Evolutionary conservation across 176 grass and related monocot genomes (phyloP), one percentile per base, ranked within the genome.

Genomic region (Ensete ventricosum): DNA sequence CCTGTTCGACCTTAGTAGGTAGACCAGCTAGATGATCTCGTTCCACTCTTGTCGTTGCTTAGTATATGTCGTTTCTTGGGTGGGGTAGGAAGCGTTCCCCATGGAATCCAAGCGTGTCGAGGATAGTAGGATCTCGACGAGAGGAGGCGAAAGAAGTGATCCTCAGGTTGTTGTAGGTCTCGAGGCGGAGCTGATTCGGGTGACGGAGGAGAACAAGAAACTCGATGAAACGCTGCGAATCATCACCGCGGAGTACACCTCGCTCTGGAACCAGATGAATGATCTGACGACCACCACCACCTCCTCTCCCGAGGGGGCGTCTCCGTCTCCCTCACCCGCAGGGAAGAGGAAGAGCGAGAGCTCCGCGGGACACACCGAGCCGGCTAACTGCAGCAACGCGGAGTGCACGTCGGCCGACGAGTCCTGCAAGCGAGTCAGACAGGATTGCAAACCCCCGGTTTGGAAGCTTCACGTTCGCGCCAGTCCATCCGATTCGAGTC

Each of bases 281-380:
- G 89, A 88, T 14, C 64, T 92, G 53, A 72, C 77, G 52, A 69
- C 79, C 50, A 71, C 79, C 50, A 71, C 19, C 76, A 73, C 91
- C 92, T 9, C 60, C 22, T 63, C 60, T 63, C 24, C 60, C n/a
- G 92, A 96, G 48, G 88, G 82, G 72, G 92, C 77, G 6, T 96
- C 92, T 1, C 75, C 85, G 8, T 92, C 92, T 0, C 84, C 87
- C 49, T 85, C 89, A 0, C 87, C 89, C 27, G 83, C 84, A 14
- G 53, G 78, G 75, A 96, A 92, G 83, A 86, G 89, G 82, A 96
- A 89, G 85, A 89, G 79, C 69, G 10, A 88, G 43, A 80, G 73
- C 79, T 71, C 73, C 2, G 87, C 79, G 71, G 73, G 79, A 21
- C 71, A 75, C 54, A 53, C 24, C 62, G 21, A 4, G 3, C 8